Evolutionary conservation across 139 green algal species (phyloP).

Genomic region (Chlamydomonas eustigma): DNA sequence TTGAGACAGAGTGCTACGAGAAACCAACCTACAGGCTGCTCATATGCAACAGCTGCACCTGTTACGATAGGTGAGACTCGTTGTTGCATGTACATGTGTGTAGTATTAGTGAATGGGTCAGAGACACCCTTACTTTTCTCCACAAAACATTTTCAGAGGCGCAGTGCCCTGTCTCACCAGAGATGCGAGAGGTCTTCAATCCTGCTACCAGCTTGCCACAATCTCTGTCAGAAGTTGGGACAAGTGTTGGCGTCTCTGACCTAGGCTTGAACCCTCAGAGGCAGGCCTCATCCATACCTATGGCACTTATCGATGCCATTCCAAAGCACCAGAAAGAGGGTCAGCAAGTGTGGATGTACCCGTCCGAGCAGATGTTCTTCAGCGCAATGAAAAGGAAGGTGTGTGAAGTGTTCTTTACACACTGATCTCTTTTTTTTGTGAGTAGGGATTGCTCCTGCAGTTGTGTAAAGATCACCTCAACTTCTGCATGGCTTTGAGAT

Average conservation of each 20-base stretch:
- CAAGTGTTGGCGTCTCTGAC: neutral
- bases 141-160: no score
- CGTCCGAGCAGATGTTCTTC: slow-evolving; percentile 89
- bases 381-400: slow-evolving; percentile 89
- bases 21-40: no score
- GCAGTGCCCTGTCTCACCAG: neutral
- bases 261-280: neutral
- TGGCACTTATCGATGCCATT: neutral
- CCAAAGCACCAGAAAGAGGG: slow-evolving; percentile 9
- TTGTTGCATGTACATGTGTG: no score
- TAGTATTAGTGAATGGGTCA: no score
- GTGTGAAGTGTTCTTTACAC: neutral
- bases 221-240: neutral
- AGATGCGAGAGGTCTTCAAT: neutral
- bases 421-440: neutral
- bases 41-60: no score
- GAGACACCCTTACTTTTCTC: no score
- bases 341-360: slow-evolving; percentile 74
- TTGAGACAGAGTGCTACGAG: no score
- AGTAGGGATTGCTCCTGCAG: neutral
- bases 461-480: neutral
- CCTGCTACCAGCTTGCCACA: neutral
- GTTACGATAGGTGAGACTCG: no score
- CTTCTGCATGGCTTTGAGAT: neutral
- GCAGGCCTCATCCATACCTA: neutral